Evolutionary conservation across 176 grass and related monocot genomes (phyloP).

Genomic region (Oryza longistaminata): DNA sequence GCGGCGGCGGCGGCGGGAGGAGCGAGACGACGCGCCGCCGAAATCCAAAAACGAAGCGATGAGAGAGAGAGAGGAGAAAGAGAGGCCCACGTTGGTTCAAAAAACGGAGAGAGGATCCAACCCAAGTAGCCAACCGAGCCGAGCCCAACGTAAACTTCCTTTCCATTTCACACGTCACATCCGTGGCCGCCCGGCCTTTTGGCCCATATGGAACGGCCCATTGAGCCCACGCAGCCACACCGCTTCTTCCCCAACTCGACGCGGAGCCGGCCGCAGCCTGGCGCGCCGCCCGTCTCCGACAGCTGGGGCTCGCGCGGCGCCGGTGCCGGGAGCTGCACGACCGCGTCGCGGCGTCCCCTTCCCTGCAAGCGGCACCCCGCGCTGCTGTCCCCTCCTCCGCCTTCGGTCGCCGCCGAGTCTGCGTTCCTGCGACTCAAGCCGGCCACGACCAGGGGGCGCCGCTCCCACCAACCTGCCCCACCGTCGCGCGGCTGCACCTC

Average conservation of each 20-base stretch:
- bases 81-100: constrained; percentile 6
- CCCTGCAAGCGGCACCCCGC: constrained; percentile 40
- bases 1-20: background rate
- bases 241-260: background rate
- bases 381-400: constrained; percentile 50
- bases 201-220: background rate
- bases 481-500: constrained; percentile 50
- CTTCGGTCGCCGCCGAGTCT: constrained; percentile 75
- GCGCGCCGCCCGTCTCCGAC: constrained; percentile 29
- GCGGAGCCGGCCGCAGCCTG: constrained; percentile 6
- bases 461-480: constrained; percentile 83
- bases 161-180: background rate
- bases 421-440: constrained; percentile 48
- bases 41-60: background rate
- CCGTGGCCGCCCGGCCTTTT: background rate
- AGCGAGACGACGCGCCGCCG: background rate
- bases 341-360: constrained; percentile 35
- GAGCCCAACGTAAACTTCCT: constrained; percentile 52
- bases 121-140: background rate
- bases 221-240: background rate
- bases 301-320: constrained; percentile 32
- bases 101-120: background rate
- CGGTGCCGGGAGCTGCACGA: constrained; percentile 57
- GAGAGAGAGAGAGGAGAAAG: too few relatives aligned
- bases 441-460: background rate